Evolutionary conservation across 176 grass and related monocot species (phyloP).

Genomic region (Carex myosuroides): DNA sequence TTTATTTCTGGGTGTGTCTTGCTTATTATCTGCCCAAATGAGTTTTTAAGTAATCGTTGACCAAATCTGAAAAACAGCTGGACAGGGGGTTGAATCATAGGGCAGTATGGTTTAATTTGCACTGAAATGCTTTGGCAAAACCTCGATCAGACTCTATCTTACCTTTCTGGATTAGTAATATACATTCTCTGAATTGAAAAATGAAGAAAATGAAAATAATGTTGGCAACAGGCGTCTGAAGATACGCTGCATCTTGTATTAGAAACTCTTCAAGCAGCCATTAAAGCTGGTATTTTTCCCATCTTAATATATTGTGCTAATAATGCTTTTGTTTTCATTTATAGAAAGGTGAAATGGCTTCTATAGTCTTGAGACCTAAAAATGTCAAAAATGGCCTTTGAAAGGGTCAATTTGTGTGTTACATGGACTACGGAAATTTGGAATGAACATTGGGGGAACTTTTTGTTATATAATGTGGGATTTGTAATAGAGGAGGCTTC

Average conservation of each 20-base stretch:
- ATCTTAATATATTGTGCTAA: conserved; percentile 1
- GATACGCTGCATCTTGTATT: conserved; percentile 94
- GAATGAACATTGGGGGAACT: neutral
- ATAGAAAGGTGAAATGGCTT: neutral
- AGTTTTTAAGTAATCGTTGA: neutral
- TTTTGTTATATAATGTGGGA: neutral
- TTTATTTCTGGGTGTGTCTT: conserved; percentile 3
- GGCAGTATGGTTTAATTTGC: neutral
- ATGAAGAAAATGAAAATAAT: conserved; percentile 20
- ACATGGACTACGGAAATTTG: neutral
- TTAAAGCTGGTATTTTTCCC: conserved; percentile 68
- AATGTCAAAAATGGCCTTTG: neutral
- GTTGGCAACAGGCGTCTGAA: conserved; percentile 68
- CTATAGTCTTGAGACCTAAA: neutral
- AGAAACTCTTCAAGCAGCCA: conserved; percentile 75
- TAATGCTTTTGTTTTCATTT: neutral
- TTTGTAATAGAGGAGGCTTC: neutral
- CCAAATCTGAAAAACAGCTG: neutral
- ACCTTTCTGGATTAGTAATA: conserved; percentile 51
- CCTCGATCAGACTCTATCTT: conserved; percentile 29
- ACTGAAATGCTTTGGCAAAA: neutral
- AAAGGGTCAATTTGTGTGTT: neutral
- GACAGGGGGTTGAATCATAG: neutral
- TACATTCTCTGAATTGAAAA: neutral
- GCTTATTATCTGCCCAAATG: neutral